Evolutionary conservation across 2,329 filamentous ascomycete genomes (phyloP).

Genomic region (Diaporthe sp.): DNA sequence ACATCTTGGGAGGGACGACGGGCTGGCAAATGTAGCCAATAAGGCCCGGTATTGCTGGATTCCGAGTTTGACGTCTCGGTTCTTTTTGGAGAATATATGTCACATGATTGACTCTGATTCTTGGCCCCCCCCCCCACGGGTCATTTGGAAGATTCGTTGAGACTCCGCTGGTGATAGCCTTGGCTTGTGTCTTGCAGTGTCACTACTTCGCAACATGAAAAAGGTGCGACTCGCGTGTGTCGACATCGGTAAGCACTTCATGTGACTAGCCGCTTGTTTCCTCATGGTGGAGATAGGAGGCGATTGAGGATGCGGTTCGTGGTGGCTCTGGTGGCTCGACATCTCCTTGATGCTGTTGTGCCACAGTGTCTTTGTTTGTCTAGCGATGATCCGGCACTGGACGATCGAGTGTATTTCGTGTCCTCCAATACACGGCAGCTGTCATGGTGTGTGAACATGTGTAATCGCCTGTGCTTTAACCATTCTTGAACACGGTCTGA

Average conservation of each 20-base stretch:
- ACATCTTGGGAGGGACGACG: not conserved
- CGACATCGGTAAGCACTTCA: not conserved
- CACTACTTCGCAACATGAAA: not conserved
- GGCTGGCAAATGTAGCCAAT: not conserved
- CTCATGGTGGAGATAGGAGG: not conserved
- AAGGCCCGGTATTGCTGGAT: not conserved
- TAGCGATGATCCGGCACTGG: not conserved
- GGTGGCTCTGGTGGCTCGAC: not conserved
- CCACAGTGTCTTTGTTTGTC: not conserved
- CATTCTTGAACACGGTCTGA: not conserved
- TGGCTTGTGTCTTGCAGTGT: not conserved
- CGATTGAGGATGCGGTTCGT: not conserved
- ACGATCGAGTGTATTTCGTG: not conserved
- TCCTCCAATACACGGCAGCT: not conserved
- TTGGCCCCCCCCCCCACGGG: no score
- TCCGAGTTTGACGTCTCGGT: not conserved
- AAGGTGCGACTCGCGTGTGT: not conserved
- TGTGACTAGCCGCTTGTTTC: not conserved
- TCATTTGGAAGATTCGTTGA: not conserved
- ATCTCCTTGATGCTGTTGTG: not conserved
- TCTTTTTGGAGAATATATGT: not conserved
- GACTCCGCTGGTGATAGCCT: not conserved
- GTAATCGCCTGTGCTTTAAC: not conserved
- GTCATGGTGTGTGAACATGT: not conserved
- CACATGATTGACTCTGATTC: not conserved